phyloP scores from a whole-genome alignment of 305 asterid species.

The Stenogyne calaminthoides region DNA sequence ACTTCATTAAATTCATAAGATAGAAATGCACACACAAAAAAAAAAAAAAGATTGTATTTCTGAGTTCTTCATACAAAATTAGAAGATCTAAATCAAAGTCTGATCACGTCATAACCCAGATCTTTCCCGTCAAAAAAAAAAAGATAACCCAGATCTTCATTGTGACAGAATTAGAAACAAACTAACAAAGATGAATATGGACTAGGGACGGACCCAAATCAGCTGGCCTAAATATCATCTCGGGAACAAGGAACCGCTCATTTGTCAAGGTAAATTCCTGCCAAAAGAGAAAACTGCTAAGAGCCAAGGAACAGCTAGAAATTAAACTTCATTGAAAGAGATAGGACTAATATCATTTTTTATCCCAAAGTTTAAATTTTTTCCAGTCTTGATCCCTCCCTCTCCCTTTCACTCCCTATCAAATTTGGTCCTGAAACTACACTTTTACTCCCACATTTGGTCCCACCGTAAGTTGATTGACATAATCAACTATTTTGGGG shows the following conservation, averaged over 20 bases:
- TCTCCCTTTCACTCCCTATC: no score
- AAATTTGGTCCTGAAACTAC: no score
- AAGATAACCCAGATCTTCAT: not conserved
- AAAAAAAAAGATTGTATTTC: not conserved
- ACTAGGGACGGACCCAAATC: conserved; percentile 71
- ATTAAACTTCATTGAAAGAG: conserved; percentile 22
- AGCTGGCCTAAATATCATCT: conserved; percentile 97
- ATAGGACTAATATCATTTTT: not conserved
- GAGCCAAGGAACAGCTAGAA: conserved; percentile 13
- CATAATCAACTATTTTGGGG: no score
- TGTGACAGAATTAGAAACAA: not conserved
- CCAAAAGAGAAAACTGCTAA: conserved; percentile 24
- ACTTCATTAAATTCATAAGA: conserved; percentile 4
- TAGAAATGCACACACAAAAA: not conserved
- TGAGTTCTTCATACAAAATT: not conserved
- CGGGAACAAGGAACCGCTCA: conserved; percentile 96
- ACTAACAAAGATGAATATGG: conserved; percentile 26
- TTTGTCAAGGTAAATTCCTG: conserved; percentile 92
- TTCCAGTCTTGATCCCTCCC: no score
- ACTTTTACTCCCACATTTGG: no score
- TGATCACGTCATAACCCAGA: no score
- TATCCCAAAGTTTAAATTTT: no score
- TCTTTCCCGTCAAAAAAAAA: no score
- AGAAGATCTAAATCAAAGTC: not conserved
- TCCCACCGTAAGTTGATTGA: no score